phyloP scores from a whole-genome alignment of 208 protist species.

The Trypanosoma lewisi region DNA sequence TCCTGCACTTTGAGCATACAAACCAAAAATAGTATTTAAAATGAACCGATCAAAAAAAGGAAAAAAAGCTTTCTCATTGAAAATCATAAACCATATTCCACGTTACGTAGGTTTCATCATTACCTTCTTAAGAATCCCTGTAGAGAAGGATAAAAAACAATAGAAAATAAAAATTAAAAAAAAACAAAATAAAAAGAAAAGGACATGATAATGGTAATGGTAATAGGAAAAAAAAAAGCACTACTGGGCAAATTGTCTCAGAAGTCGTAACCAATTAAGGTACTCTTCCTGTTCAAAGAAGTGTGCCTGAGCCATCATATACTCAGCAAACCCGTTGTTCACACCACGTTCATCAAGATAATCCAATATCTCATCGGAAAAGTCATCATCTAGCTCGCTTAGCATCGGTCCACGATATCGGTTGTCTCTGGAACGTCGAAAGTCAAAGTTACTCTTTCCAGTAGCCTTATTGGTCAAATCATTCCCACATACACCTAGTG shows the following conservation, averaged over 20 bases:
- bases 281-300: slow-evolving; percentile 86
- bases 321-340: slow-evolving; percentile 87
- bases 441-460: slow-evolving; percentile 23
- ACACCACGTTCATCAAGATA: slow-evolving; percentile 86
- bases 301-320: slow-evolving; percentile 78
- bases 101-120: no score
- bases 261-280: slow-evolving; percentile 67
- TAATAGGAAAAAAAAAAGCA: slow-evolving; percentile 29
- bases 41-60: no score
- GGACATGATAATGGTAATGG: slow-evolving; percentile 9
- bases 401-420: slow-evolving; percentile 80
- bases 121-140: no score
- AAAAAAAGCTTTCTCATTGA: no score
- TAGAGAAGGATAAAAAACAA: no score
- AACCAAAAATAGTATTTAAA: no score
- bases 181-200: slow-evolving; percentile 1
- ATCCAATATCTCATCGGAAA: slow-evolving; percentile 84
- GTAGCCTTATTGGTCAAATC: neutral
- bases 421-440: slow-evolving; percentile 29
- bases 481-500: neutral
- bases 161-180: no score
- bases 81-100: no score
- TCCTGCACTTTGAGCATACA: no score
- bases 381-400: slow-evolving; percentile 82
- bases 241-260: slow-evolving; percentile 65